Evolutionary conservation across 78 protist species (phyloP).

Genomic region (Speleostelium caveatum): DNA sequence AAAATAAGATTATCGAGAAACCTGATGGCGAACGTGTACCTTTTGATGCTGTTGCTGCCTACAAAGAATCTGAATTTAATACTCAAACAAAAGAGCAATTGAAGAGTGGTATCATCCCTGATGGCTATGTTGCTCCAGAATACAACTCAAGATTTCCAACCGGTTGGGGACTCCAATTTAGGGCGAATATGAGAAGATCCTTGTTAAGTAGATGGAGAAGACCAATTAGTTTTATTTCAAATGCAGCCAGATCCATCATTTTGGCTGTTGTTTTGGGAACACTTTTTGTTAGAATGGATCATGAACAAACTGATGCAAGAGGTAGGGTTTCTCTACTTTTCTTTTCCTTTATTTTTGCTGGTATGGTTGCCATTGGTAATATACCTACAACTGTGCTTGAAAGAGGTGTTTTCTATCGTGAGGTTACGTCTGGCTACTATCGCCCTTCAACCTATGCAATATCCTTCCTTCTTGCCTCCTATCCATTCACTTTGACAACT

Average conservation of each 20-base stretch:
- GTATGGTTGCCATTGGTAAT: conserved; percentile 62
- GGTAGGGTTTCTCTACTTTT: conserved; percentile 48
- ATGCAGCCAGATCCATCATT: conserved; percentile 7
- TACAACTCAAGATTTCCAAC: conserved; percentile 21
- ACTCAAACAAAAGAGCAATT: neutral
- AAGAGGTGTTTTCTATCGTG: conserved; percentile 70
- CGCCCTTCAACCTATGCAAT: conserved; percentile 39
- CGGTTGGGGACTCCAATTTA: conserved; percentile 28
- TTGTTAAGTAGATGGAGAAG: conserved; percentile 21
- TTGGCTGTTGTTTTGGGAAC: conserved; percentile 61
- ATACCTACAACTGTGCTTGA: conserved; percentile 61
- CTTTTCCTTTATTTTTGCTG: conserved; percentile 68
- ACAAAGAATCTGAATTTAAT: conserved; percentile 2
- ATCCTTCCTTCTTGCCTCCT: conserved; percentile 19
- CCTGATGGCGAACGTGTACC: conserved; percentile 7
- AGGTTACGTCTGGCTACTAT: conserved; percentile 50
- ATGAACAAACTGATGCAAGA: conserved; percentile 69
- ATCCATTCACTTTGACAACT: conserved; percentile 49
- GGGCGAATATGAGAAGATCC: conserved; percentile 1
- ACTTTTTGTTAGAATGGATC: conserved; percentile 43
- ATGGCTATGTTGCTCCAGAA: neutral
- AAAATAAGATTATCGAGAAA: conserved; percentile 5
- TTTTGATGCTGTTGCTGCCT: conserved; percentile 18
- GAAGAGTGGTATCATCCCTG: conserved; percentile 10
- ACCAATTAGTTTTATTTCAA: conserved; percentile 24